Conservation (phyloP, 2,329 filamentous ascomycete species). For the Fusarium denticulatum region DNA sequence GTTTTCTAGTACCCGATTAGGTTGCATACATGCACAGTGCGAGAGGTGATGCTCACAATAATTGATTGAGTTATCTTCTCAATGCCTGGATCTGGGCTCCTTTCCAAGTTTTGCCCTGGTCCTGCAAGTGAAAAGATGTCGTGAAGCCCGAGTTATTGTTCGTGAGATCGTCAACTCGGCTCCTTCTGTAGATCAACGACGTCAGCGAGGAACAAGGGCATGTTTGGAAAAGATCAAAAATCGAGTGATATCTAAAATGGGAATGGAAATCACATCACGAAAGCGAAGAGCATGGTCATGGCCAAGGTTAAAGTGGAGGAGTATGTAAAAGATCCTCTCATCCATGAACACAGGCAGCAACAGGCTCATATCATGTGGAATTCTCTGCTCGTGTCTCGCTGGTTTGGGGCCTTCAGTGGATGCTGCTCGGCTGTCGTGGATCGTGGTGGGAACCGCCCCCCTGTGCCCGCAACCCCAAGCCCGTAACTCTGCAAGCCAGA, state of each 20-base stretch:
- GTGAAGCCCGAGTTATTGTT: constrained; percentile 27
- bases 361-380: constrained; percentile 19
- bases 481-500: constrained; percentile 4
- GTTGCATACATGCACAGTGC: constrained; percentile 25
- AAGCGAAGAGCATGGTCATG: not conserved
- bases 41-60: not conserved
- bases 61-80: not conserved
- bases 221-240: constrained; percentile 9
- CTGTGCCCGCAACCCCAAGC: constrained; percentile 37
- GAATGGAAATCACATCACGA: not conserved
- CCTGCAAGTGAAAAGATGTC: constrained; percentile 9
- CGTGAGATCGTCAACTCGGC: constrained; percentile 9
- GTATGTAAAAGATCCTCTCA: not conserved
- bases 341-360: constrained; percentile 1
- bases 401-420: constrained; percentile 2
- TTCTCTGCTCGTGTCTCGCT: constrained; percentile 5
- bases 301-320: not conserved
- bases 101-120: constrained; percentile 24
- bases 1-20: constrained; percentile 14
- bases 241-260: constrained; percentile 6
- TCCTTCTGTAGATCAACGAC: constrained; percentile 34
- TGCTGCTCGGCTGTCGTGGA: constrained; percentile 21
- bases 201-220: constrained; percentile 24
- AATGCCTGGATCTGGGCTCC: constrained; percentile 5
- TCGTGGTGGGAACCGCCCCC: constrained; percentile 16